Percentiles rank a stretch among this genome's conserved stretches.
phyloP scores from a whole-genome alignment of 2,329 filamentous ascomycete genomes.

The Aspergillus brunneoviolaceus region DNA sequence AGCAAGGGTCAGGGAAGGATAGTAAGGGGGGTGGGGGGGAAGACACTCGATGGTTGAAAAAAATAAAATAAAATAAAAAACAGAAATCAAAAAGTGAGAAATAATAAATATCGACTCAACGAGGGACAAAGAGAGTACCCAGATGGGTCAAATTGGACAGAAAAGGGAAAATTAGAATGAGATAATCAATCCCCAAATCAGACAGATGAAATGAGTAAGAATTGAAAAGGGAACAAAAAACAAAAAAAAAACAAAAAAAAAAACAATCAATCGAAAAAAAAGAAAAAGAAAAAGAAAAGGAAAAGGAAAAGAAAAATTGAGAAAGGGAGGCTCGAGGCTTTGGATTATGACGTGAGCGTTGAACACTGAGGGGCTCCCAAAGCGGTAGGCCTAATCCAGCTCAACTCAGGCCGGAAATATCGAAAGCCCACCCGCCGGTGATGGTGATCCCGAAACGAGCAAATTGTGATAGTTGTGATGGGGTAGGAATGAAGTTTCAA shows the following conservation, averaged over 20 bases:
- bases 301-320: conserved; percentile 14
- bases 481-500: not conserved
- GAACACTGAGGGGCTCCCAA: conserved; percentile 3
- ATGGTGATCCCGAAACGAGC: not conserved
- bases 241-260: conserved; percentile 14
- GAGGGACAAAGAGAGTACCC: conserved; percentile 15
- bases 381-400: not conserved
- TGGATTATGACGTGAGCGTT: conserved; percentile 30
- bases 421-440: not conserved
- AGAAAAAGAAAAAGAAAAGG: conserved; percentile 10
- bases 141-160: conserved; percentile 18
- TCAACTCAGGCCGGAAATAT: not conserved
- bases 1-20: conserved; percentile 23
- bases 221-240: conserved; percentile 19
- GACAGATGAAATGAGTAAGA: conserved; percentile 8
- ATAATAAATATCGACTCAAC: conserved; percentile 1
- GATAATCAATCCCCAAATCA: conserved; percentile 11
- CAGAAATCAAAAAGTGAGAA: conserved; percentile 13
- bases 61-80: conserved; percentile 13
- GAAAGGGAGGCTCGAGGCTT: conserved; percentile 27
- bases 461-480: not conserved
- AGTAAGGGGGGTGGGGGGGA: not conserved
- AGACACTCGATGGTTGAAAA: not conserved
- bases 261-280: conserved; percentile 11
- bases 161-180: conserved; percentile 16